Base-by-base conservation (phyloP, 2,329 filamentous ascomycete species). In the Penicillium sp. region DNA sequence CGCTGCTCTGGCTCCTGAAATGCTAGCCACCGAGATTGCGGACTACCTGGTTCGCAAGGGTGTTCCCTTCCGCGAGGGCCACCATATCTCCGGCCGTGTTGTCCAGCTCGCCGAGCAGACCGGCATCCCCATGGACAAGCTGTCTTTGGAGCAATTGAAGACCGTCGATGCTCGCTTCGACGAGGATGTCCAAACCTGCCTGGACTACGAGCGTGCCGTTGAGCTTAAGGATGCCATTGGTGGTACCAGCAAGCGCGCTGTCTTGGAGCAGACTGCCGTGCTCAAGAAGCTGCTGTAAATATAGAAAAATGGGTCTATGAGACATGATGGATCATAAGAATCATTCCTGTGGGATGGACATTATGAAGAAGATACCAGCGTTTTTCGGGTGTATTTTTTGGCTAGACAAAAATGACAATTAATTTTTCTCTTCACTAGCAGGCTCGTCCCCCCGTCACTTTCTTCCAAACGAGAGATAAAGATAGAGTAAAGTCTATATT, bases 161-260 rank as follows among this genome's bases (percentile, higher is more conserved):
- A 81, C 76, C 4, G 84, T 96, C 2, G 90, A 94, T 66, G 70
- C 77, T 1, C 83, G 90, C 54, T 91, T 96, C 65, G 87, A 85
- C 33, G 83, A 87, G 60, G 91, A 95, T 73, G 85, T 96, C 43
- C 77, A 84, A 51, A 80, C 85, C 52, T 85, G 86, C 28, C 90
- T 97, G 73, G 85, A 96, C 78, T 96, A 95, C 71, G 89, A 96
- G 78, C 85, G 85, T 65, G 91, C 89, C 62, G 91, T 96, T 6
- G 92, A 97, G 83, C 84, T 89, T 81, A 87, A 89, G 71, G 85
- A 87, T 45, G 88, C 91, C 2, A 87, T 87, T 67, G 93, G 92
- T 26, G 91, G 92, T 30, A 95, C 91, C 26, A 93, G 90, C 80
- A 87, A 85, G 78, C 84, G 83, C 13, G 84, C 85, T 26, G 88